phyloP scores from a whole-genome alignment of 2,329 filamentous ascomycete genomes.

The Apiospora kogelbergensis region DNA sequence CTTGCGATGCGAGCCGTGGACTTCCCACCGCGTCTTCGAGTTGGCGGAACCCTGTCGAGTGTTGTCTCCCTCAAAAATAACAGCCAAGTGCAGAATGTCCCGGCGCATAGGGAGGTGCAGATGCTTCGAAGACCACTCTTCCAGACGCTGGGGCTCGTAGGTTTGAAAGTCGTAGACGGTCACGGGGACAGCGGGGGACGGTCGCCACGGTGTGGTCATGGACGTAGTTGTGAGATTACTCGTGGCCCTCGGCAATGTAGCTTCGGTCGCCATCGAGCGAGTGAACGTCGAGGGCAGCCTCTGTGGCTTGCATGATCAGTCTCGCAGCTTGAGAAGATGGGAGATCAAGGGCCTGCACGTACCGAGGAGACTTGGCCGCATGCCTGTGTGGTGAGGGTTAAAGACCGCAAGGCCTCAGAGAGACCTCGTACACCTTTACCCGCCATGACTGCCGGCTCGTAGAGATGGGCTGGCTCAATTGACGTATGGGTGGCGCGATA shows the following conservation, averaged over 20 bases:
- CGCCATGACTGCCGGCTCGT: conserved; percentile 37
- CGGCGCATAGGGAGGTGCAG: conserved; percentile 83
- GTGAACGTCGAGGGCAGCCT: conserved; percentile 38
- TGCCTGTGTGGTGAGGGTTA: conserved; percentile 47
- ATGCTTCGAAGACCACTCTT: conserved; percentile 77
- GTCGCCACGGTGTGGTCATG: conserved; percentile 42
- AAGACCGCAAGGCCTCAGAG: conserved; percentile 50
- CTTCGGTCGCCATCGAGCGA: conserved; percentile 58
- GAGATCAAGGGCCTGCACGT: conserved; percentile 17
- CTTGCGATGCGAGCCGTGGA: conserved; percentile 82
- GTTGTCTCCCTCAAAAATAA: conserved; percentile 89
- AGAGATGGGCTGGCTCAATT: background rate
- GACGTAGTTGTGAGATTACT: conserved; percentile 34
- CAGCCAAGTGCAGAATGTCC: conserved; percentile 89
- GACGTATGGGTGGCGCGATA: background rate
- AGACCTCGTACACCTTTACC: conserved; percentile 50
- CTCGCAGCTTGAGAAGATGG: background rate
- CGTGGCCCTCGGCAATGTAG: conserved; percentile 38
- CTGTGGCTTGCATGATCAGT: conserved; percentile 17
- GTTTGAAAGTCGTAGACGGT: conserved; percentile 90
- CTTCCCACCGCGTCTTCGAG: conserved; percentile 78
- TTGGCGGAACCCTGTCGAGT: conserved; percentile 84
- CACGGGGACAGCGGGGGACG: conserved; percentile 67
- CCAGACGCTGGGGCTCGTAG: conserved; percentile 78
- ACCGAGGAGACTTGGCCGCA: conserved; percentile 35